These are phyloP conservation scores for Kalmanozyma brasiliensis DNA, from an alignment of 1,284 basidiomycete species.

Conservation along the genomic window DNA sequence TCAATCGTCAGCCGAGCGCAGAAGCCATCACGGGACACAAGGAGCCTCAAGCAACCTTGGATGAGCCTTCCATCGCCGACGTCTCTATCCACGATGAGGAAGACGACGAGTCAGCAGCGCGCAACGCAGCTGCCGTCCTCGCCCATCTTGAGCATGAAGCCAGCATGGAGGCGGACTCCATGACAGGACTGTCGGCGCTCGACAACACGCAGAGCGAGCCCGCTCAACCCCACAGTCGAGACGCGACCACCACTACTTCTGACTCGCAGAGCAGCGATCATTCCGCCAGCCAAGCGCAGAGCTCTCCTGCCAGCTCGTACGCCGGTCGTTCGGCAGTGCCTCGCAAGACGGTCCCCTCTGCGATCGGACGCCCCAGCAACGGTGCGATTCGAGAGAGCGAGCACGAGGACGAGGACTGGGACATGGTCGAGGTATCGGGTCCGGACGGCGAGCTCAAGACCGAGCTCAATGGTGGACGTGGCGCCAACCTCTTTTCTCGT, in stretches of 20 bases:
- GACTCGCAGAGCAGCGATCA: slow-evolving; percentile 54
- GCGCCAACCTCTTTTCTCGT: slow-evolving; percentile 64
- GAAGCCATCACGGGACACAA: neutral
- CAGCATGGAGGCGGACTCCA: slow-evolving; percentile 31
- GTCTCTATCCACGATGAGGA: slow-evolving; percentile 46
- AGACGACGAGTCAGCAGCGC: slow-evolving; percentile 57
- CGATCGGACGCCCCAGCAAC: slow-evolving; percentile 45
- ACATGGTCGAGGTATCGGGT: slow-evolving; percentile 58
- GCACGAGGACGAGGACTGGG: slow-evolving; percentile 64
- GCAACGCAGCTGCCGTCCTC: slow-evolving; percentile 56
- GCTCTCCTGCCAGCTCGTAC: slow-evolving; percentile 49
- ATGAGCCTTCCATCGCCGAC: slow-evolving; percentile 15
- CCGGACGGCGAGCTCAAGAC: slow-evolving; percentile 52
- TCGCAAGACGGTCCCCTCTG: slow-evolving; percentile 40
- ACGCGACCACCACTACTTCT: slow-evolving; percentile 35
- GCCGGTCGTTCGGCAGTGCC: slow-evolving; percentile 22
- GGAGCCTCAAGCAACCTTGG: neutral
- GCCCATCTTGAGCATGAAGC: slow-evolving; percentile 59
- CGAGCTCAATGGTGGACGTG: slow-evolving; percentile 65
- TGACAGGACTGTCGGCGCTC: slow-evolving; percentile 11
- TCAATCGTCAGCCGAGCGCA: slow-evolving; percentile 13
- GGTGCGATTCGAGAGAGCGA: slow-evolving; percentile 48
- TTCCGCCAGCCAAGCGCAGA: slow-evolving; percentile 35
- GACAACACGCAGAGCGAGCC: slow-evolving; percentile 14
- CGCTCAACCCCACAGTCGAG: slow-evolving; percentile 31